Percentiles rank a stretch among this genome's conserved stretches.
Evolutionary conservation across 2,329 filamentous ascomycete species (phyloP).

Genomic region (Stagonosporopsis cucurbitacearum): DNA sequence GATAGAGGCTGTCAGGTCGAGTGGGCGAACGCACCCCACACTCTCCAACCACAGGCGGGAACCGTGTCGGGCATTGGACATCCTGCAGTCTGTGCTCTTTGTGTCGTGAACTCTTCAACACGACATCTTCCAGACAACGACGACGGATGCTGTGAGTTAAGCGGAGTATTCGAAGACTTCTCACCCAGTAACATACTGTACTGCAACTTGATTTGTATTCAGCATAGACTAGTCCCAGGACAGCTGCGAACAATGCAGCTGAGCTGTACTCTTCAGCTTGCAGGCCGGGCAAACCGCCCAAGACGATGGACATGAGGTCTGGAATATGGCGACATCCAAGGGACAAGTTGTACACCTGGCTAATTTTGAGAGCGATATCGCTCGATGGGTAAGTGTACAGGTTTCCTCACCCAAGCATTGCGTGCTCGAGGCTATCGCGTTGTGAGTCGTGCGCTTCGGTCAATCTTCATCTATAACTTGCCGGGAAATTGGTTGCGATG

Average conservation of each 20-base stretch:
- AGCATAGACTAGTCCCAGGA: no score
- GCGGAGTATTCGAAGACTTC: background rate
- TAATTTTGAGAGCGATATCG: background rate
- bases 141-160: background rate
- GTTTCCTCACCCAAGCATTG: background rate
- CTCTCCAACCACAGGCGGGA: background rate
- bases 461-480: background rate
- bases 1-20: background rate
- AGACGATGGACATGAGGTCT: background rate
- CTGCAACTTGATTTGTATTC: background rate
- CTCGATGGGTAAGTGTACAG: background rate
- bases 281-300: background rate
- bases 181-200: background rate
- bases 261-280: background rate
- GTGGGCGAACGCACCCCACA: constrained; percentile 3
- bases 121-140: background rate
- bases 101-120: background rate
- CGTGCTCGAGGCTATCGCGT: background rate
- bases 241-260: background rate
- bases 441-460: background rate
- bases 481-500: background rate
- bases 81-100: background rate
- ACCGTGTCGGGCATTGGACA: background rate
- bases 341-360: background rate
- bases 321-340: background rate